Conservation (phyloP, 257 asterid species). For the Scutellaria baicalensis region DNA sequence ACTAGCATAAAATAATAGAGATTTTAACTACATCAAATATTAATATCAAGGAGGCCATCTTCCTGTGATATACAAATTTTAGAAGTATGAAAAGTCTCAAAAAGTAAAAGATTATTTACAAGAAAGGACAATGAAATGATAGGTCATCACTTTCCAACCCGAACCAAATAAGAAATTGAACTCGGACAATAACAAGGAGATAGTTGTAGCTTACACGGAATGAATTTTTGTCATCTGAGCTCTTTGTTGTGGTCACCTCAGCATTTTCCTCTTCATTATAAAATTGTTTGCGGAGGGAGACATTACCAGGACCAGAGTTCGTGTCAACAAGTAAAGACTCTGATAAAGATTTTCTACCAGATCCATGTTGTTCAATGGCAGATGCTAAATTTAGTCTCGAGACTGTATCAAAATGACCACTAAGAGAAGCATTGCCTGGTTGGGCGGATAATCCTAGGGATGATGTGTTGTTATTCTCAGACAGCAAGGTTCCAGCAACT, state of each 20-base stretch:
- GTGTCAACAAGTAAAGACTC: constrained; percentile 73
- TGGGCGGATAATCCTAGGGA: constrained; percentile 39
- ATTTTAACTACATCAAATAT: neutral
- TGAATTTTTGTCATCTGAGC: constrained; percentile 44
- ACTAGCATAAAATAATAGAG: neutral
- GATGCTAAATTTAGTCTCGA: constrained; percentile 70
- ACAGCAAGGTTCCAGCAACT: constrained; percentile 65
- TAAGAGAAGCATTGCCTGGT: constrained; percentile 39
- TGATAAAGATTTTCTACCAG: constrained; percentile 92
- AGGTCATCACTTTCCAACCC: neutral
- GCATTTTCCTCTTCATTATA: constrained; percentile 58
- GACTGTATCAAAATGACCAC: constrained; percentile 47
- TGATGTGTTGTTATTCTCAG: constrained; percentile 39
- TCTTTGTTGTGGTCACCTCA: constrained; percentile 32
- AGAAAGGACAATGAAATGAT: neutral
- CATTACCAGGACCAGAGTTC: constrained; percentile 58
- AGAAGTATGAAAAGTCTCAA: neutral
- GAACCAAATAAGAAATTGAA: neutral
- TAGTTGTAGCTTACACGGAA: constrained; percentile 35
- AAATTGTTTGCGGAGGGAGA: constrained; percentile 82
- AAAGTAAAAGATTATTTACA: neutral
- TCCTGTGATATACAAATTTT: neutral
- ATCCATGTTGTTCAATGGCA: constrained; percentile 76
- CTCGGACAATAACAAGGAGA: neutral
- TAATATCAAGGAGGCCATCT: neutral